Evolutionary conservation across 2,329 filamentous ascomycete species (phyloP).

Genomic region (Pezicula radicicola): DNA sequence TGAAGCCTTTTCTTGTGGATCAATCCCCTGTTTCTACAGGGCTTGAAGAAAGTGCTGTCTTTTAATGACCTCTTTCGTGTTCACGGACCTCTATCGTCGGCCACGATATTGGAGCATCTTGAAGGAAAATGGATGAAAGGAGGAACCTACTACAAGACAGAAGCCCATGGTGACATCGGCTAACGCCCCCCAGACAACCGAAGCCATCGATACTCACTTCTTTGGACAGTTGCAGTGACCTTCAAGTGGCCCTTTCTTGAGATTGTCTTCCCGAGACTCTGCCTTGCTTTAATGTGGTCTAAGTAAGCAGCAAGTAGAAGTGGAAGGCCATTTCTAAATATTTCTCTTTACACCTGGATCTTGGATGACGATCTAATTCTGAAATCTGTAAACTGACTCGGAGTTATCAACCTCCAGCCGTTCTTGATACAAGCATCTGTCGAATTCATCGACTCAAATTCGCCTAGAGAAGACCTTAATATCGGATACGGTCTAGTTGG

Average conservation of each 20-base stretch:
- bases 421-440: not conserved
- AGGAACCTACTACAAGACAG: not conserved
- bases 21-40: conserved; percentile 24
- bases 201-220: not conserved
- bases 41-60: conserved; percentile 21
- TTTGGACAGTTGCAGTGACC: not conserved
- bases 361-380: too few relatives aligned
- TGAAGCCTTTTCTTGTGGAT: conserved; percentile 29
- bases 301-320: too few relatives aligned
- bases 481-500: not conserved
- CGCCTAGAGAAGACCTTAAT: not conserved
- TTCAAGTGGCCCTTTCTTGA: not conserved
- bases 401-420: not conserved
- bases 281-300: not conserved
- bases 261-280: not conserved
- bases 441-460: not conserved
- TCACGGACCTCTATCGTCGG: not conserved
- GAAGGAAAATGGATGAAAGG: not conserved
- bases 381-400: too few relatives aligned
- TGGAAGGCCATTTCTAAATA: too few relatives aligned
- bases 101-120: not conserved
- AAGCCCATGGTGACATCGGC: not conserved
- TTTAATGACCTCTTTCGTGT: conserved; percentile 18
- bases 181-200: not conserved
- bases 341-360: too few relatives aligned